Conservation (phyloP, 2,329 filamentous ascomycete species). For the Ceratocystis eucalypticola region DNA sequence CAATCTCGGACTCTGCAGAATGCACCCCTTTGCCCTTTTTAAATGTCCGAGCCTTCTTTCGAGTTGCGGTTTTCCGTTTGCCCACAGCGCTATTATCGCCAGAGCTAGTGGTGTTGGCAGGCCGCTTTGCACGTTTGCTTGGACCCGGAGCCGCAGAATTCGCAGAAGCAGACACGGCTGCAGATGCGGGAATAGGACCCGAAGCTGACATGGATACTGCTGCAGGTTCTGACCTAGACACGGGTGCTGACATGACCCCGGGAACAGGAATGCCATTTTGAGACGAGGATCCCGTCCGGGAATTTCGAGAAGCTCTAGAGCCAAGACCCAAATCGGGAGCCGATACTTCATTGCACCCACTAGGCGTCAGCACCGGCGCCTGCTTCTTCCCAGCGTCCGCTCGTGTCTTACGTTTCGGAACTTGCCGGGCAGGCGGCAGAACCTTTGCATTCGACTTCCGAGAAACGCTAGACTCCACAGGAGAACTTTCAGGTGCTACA, state of each 20-base stretch:
- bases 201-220: neutral
- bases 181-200: neutral
- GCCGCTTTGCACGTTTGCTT: conserved; percentile 52
- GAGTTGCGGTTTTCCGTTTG: conserved; percentile 55
- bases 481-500: neutral
- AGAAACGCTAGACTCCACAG: neutral
- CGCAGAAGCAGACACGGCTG: conserved; percentile 16
- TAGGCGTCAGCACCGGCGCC: conserved; percentile 21
- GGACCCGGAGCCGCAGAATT: conserved; percentile 25
- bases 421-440: conserved; percentile 26
- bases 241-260: conserved; percentile 40
- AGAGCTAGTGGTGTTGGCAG: conserved; percentile 49
- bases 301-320: neutral
- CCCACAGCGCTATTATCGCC: conserved; percentile 55
- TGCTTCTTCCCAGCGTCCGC: conserved; percentile 30
- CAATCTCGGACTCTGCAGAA: conserved; percentile 35
- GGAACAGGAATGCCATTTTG: conserved; percentile 27
- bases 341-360: conserved; percentile 21
- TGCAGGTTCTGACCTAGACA: conserved; percentile 30
- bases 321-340: conserved; percentile 21
- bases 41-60: conserved; percentile 44
- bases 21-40: conserved; percentile 38
- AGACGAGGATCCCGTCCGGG: conserved; percentile 17
- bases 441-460: conserved; percentile 26
- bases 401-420: conserved; percentile 34